Base-by-base conservation (phyloP, 371 early-diverging fungal species). In the Syncephalastrum contaminatum region DNA sequence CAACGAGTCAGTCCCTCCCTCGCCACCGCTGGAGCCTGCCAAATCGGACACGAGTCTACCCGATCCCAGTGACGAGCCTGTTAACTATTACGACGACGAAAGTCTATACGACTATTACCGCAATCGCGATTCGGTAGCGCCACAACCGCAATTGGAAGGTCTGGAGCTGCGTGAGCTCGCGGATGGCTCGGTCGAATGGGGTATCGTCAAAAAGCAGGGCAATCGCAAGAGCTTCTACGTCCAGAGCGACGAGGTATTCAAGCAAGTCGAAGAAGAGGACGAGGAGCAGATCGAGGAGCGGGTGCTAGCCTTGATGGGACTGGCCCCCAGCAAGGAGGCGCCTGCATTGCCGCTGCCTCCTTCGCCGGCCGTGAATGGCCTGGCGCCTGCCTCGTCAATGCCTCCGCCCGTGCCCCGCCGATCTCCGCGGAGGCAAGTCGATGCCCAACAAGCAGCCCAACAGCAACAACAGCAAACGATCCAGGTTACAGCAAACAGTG, bases 151-250 rank as follows among this genome's bases (percentile, higher is more conserved):
- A 4, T 18, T 69, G 24, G 56, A 69, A 44, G 70, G 70, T 8
- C 46, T 69, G 43, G 70, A 69, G 51, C 53, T 69, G 20, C 70
- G 70, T 10, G 70, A 69, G 45, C 58, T 64, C 60, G 58, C 56
- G 18, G 70, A 69, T 45, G 70, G 70, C 16, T 45, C 65, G 2
- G 63, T 69, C 15, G 63, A 62, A 24, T 69, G 65, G 62, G 70
- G 70, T 19, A 62, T 69, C 40, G 70, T 69, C 30, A 65, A 65
- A 48, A 64, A 64, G 43, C 56, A 64, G 60, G 64, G 64, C 55
- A 64, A 64, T 46, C 59, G 64, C 22, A 64, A 59, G 52, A 64
- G 64, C 22, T 64, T 64, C 51, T 59, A 53, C 44, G 49, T 48
- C 15, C 48, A 52, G 2, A 51, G 50, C 49, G 48, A 53, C 15